phyloP scores from a whole-genome alignment of 2,329 filamentous ascomycete genomes.

The Aspergillus tamarii region DNA sequence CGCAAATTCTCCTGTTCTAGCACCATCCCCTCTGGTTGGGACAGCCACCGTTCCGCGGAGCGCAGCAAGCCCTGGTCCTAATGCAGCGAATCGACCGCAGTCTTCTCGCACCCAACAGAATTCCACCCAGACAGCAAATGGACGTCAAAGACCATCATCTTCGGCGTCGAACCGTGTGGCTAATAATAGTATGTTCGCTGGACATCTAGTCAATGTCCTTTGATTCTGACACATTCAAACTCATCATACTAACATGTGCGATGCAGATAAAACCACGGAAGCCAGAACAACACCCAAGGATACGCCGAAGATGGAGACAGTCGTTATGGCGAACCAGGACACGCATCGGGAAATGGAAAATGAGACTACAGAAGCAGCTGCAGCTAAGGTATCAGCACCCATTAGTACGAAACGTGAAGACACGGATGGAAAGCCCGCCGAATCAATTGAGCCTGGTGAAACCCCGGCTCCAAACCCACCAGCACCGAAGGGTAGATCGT shows the following conservation, averaged over 20 bases:
- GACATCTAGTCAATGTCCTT: constrained; percentile 30
- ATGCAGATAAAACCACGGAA: constrained; percentile 49
- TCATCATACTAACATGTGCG: constrained; percentile 25
- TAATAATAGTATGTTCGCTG: constrained; percentile 53
- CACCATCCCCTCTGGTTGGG: constrained; percentile 75
- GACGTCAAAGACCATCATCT: constrained; percentile 61
- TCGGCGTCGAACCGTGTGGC: constrained; percentile 62
- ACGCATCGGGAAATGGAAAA: constrained; percentile 32
- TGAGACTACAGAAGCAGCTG: constrained; percentile 25
- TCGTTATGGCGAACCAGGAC: constrained; percentile 41
- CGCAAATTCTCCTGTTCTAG: constrained; percentile 68
- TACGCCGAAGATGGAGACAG: constrained; percentile 32
- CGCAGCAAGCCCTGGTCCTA: constrained; percentile 63
- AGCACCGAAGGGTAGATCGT: constrained; percentile 38
- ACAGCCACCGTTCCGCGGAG: constrained; percentile 65
- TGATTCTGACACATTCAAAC: neutral
- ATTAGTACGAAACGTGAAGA: constrained; percentile 41
- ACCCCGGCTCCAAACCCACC: constrained; percentile 22
- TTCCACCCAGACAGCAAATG: constrained; percentile 64
- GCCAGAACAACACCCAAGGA: constrained; percentile 59
- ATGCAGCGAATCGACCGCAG: constrained; percentile 61
- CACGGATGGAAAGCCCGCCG: constrained; percentile 33
- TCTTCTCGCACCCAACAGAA: constrained; percentile 76
- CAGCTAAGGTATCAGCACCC: constrained; percentile 22
- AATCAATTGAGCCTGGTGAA: constrained; percentile 40